Evolutionary conservation across 2,329 filamentous ascomycete species (phyloP), one percentile per base, ranked within the genome.

Genomic region (Stemphylium lycopersici): DNA sequence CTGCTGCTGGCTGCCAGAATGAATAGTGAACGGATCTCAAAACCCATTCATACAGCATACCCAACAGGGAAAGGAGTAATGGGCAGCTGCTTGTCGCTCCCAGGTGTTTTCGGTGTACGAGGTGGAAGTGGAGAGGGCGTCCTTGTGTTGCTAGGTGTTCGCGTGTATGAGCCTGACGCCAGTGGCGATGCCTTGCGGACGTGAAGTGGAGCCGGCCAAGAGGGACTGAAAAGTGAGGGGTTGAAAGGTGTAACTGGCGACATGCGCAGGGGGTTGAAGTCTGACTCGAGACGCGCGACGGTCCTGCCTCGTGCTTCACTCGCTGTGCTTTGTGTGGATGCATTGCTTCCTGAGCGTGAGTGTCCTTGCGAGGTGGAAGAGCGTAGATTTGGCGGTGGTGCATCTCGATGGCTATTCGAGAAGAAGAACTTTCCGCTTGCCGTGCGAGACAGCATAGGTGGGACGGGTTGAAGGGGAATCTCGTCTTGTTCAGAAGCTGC

Each of bases 51-150:
- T 26, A 24, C 38, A 16, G 3, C 31, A n/a, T 16, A 26, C 18
- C 52, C 47, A 2, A 69, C 60, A 0, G 70, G 70, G 10, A 72
- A 69, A 4, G 70, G 70, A n/a, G 70, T 73, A 7, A 72, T 42
- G 8, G 71, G 71, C 18, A 73, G 39, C 13, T 67, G 66, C 48
- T 73, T 73, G 11, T 65, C 61, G 29, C 57, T 57, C 8, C 59
- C 56, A 2, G 58, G 54, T 7, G 52, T 54, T 13, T 41, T 50
- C 20, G 55, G 48, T 32, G 52, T 54, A 11, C 41, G 48, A 16
- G 55, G 48, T 34, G 42, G 48, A 7, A 45, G 29, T 11, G 48
- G 34, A 31, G 37, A 54, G 26, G 36, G 18, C 40, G 39, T 56
- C n/a, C 29, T 46, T 22, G 39, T 39, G 22, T 56, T 56, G 55